These are phyloP conservation scores for Xylaria hypoxylon DNA, from an alignment of 2,329 filamentous ascomycete genomes.

Conservation along the genomic window DNA sequence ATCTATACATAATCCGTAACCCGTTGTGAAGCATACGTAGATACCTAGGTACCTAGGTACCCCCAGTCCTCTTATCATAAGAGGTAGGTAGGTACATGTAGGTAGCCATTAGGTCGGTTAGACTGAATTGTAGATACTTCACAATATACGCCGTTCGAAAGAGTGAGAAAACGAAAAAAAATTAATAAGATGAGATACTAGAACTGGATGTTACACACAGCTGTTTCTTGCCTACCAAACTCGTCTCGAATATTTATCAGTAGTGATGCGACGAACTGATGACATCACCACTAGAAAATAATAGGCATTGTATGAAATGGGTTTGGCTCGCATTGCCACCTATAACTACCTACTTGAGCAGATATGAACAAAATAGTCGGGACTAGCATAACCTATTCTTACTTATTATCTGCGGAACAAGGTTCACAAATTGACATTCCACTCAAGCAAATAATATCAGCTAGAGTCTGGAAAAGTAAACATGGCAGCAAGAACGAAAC, in stretches of 20 bases:
- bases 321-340: too few species aligned
- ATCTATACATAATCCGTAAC: too few species aligned
- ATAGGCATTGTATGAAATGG: too few species aligned
- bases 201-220: neutral
- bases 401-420: neutral
- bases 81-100: too few species aligned
- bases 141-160: too few species aligned
- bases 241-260: conserved; percentile 6
- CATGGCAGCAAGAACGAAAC: conserved; percentile 34
- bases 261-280: conserved; percentile 14
- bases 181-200: neutral
- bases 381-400: neutral
- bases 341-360: neutral
- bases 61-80: too few species aligned
- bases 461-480: neutral
- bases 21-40: too few species aligned
- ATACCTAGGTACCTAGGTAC: too few species aligned
- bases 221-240: neutral
- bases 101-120: too few species aligned
- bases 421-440: neutral
- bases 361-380: neutral
- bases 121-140: too few species aligned
- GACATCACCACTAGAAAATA: conserved; percentile 26
- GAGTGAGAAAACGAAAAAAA: neutral
- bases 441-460: neutral